phyloP scores from a whole-genome alignment of 345 rosid genomes.

The Camelina laxa region DNA sequence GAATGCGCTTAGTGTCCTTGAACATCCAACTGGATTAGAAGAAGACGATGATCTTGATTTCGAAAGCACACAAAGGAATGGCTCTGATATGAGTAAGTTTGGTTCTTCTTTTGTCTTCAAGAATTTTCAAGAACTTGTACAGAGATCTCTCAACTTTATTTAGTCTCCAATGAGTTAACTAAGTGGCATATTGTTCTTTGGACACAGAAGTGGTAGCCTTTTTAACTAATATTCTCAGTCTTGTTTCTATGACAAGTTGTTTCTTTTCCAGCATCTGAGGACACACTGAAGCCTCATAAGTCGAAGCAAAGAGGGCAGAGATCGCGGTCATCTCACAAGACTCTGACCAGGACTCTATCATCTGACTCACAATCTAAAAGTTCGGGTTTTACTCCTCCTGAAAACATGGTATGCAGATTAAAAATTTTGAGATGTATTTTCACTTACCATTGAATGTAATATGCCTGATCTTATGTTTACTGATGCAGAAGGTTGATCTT shows the following conservation, averaged over 20 bases:
- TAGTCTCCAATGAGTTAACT: conserved; percentile 7
- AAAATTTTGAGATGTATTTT: not conserved
- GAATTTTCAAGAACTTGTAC: too few species aligned
- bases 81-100: conserved; percentile 84
- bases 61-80: conserved; percentile 62
- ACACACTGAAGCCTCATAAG: conserved; percentile 73
- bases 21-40: conserved; percentile 96
- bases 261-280: conserved; percentile 46
- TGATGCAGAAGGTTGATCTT: conserved; percentile 77
- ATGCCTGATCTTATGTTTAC: not conserved
- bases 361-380: conserved; percentile 72
- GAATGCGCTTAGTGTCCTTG: conserved; percentile 96
- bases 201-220: not conserved
- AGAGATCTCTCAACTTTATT: not conserved
- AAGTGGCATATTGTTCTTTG: conserved; percentile 18
- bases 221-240: conserved; percentile 13
- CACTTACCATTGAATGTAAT: not conserved
- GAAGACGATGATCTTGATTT: conserved; percentile 78
- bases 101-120: not conserved
- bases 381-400: conserved; percentile 64
- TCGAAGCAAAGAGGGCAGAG: conserved; percentile 60
- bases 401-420: conserved; percentile 53
- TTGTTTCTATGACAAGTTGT: conserved; percentile 43
- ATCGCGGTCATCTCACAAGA: conserved; percentile 66
- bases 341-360: conserved; percentile 65